Evolutionary conservation across 2,329 filamentous ascomycete species (phyloP).

Genomic region (Apiospora aurea): DNA sequence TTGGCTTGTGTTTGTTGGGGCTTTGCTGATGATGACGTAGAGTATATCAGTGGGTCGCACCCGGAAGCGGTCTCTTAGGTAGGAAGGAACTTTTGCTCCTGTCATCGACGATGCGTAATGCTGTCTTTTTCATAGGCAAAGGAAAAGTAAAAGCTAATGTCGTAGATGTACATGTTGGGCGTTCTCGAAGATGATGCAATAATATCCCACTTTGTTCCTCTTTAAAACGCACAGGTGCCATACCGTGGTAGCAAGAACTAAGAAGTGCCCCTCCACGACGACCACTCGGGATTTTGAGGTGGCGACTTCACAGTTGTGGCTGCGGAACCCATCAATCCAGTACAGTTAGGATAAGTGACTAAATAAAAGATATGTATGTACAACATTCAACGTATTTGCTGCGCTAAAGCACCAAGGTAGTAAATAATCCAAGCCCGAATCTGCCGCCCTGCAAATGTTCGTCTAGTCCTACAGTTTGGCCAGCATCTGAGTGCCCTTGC

Average conservation of each 20-base stretch:
- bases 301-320: background rate
- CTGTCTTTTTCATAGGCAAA: background rate
- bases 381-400: background rate
- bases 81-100: slow-evolving; percentile 28
- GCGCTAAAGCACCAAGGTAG: background rate
- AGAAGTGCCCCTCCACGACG: background rate
- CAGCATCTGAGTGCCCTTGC: slow-evolving; percentile 72
- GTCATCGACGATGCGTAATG: slow-evolving; percentile 4
- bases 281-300: background rate
- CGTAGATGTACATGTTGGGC: slow-evolving; percentile 3
- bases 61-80: background rate
- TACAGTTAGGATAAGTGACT: background rate
- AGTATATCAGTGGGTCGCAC: slow-evolving; percentile 23
- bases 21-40: slow-evolving; percentile 24
- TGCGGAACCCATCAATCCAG: background rate
- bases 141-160: background rate
- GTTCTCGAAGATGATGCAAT: background rate
- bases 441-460: background rate
- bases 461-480: slow-evolving; percentile 68
- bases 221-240: background rate
- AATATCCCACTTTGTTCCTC: background rate
- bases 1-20: slow-evolving; percentile 12
- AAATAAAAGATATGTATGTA: background rate
- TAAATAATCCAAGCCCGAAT: background rate
- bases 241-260: background rate